Percentiles rank a stretch among this genome's conserved stretches.
phyloP scores from a whole-genome alignment of 805 yeast species.

The Candida corydali region DNA sequence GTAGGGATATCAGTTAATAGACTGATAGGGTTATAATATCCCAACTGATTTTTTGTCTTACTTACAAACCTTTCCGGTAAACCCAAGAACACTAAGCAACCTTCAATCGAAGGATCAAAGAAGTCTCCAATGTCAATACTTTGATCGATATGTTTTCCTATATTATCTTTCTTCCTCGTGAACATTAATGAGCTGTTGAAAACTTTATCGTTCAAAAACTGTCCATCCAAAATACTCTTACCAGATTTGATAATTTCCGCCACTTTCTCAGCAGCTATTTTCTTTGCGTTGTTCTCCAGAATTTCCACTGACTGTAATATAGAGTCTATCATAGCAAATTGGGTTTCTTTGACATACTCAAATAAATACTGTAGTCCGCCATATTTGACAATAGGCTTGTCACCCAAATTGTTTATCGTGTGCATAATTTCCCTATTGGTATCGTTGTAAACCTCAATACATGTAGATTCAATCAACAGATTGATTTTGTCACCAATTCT shows the following conservation, averaged over 20 bases:
- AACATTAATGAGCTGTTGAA: constrained; percentile 82
- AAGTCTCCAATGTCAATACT: constrained; percentile 68
- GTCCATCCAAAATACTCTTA: constrained; percentile 57
- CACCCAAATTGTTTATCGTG: constrained; percentile 52
- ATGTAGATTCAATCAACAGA: constrained; percentile 55
- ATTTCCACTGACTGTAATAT: constrained; percentile 59
- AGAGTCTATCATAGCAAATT: constrained; percentile 59
- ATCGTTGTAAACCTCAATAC: constrained; percentile 54
- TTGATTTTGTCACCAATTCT: constrained; percentile 57
- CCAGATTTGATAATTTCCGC: constrained; percentile 62
- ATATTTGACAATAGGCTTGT: constrained; percentile 50
- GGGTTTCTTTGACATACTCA: constrained; percentile 67
- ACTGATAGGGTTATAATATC: constrained; percentile 28
- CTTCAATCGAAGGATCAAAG: constrained; percentile 69
- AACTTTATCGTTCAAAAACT: constrained; percentile 52
- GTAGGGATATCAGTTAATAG: constrained; percentile 26
- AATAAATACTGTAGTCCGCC: constrained; percentile 61
- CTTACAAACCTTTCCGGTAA: constrained; percentile 27
- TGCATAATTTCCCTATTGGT: constrained; percentile 51
- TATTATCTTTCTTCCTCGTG: constrained; percentile 61
- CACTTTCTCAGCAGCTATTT: constrained; percentile 56
- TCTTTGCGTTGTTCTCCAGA: constrained; percentile 69
- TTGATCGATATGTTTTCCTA: constrained; percentile 54
- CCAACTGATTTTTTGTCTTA: constrained; percentile 24
- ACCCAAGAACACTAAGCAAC: constrained; percentile 47